Conservation (phyloP, 2,329 filamentous ascomycete species). For the Ophiocordyceps camponoti-floridani region DNA sequence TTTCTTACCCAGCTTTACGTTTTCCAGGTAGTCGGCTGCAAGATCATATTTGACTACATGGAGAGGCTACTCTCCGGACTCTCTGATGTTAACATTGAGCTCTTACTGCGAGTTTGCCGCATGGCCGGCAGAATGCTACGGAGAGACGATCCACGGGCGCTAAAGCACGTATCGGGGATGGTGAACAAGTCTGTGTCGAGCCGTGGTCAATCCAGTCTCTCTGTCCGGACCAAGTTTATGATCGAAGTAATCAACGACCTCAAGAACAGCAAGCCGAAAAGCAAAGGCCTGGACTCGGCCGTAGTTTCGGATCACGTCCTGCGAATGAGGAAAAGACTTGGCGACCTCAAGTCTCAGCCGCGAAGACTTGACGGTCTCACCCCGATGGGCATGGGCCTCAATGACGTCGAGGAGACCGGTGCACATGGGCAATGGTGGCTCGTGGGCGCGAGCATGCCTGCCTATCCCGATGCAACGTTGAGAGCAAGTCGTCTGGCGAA, state of each 20-base stretch:
- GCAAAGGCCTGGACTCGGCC: conserved; percentile 49
- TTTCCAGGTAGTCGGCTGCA: conserved; percentile 71
- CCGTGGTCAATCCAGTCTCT: conserved; percentile 51
- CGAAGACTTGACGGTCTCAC: conserved; percentile 53
- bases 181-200: conserved; percentile 56
- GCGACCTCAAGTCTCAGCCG: conserved; percentile 46
- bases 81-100: conserved; percentile 73
- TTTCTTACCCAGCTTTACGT: conserved; percentile 79
- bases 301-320: conserved; percentile 67
- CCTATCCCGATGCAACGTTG: conserved; percentile 5
- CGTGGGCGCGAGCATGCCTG: conserved; percentile 80
- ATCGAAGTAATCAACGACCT: conserved; percentile 89
- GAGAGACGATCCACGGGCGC: conserved; percentile 69
- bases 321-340: conserved; percentile 76
- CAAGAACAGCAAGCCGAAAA: conserved; percentile 84
- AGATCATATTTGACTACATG: conserved; percentile 81
- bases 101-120: conserved; percentile 70
- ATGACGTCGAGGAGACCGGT: conserved; percentile 67
- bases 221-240: conserved; percentile 90
- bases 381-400: conserved; percentile 63
- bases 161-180: conserved; percentile 75
- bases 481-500: conserved; percentile 6
- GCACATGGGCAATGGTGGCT: conserved; percentile 97
- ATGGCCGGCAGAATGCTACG: conserved; percentile 68
- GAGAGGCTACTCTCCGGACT: conserved; percentile 57